Base-by-base conservation (phyloP, 805 yeast species). In the Sungouiozyma ichnusensis region DNA sequence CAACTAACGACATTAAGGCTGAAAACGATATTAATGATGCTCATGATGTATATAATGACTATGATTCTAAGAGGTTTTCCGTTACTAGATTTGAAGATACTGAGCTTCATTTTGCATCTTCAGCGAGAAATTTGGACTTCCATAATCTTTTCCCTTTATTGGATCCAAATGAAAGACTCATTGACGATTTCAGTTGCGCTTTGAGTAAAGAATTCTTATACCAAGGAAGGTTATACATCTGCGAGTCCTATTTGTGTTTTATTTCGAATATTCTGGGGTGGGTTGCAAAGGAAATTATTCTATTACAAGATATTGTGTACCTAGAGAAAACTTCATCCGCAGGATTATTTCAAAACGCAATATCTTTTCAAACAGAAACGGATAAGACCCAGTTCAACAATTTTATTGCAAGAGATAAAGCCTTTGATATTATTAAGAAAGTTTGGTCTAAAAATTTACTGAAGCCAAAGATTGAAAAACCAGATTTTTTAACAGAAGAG, bases 281-380 rank as follows among this genome's bases (percentile, higher is more conserved):
- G 95, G 83, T 85, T 4, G 85, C 96, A 8, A 83, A 76, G 48
- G 65, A 88, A 33, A 73, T 81, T 2, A 72, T 92, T 16, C 78
- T 85, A 0, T 73, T 79, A 49, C 75, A 72, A 37, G 95, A 86
- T 43, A 76, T 92, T 19, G 68, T 72, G 9, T 48, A 47, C 33
- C 48, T 58, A 48, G 96, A 90, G 53, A 85, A 85, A 61, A 81
- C 81, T 42, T 73, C 79, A 15, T 85, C 96, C 0, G 96, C 85
- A 4, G 95, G 94, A 0, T 67, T 90, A 18, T 86, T 90, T 54
- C 94, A 95, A 17, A 90, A 90, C 58, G 97, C 95, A 2, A 85
- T 90, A 31, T 66, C 74, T 6, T 69, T 86, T 18, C 81, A 79
- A 52, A 81, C 92, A 0, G 68, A 64, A 35, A 57, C 72, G 69